Percentiles rank a stretch among this genome's conserved stretches.
These are phyloP conservation scores for Brasenia schreberi DNA, from an alignment of 164 flowering plant species.

Conservation along the genomic window DNA sequence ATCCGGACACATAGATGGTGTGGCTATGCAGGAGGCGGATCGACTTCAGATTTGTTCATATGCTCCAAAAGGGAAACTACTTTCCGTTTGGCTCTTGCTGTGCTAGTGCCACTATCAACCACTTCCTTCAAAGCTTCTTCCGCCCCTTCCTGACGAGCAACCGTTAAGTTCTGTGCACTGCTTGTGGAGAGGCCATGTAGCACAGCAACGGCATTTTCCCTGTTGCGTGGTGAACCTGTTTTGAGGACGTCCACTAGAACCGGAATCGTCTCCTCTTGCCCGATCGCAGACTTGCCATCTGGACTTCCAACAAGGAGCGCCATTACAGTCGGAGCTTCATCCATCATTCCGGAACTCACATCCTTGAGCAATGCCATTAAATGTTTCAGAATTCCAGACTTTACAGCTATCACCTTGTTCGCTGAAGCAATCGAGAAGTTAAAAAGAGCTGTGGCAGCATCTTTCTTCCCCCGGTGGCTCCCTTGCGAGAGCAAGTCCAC, in stretches of 20 bases:
- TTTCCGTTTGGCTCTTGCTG: constrained; percentile 16
- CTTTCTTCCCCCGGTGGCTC: constrained; percentile 20
- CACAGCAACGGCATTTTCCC: constrained; percentile 16
- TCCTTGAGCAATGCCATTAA: constrained; percentile 15
- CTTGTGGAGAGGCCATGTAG: constrained; percentile 11
- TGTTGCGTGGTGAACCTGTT: constrained; percentile 18
- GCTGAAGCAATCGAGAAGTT: constrained; percentile 10
- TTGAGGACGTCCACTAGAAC: constrained; percentile 13
- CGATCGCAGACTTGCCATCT: constrained; percentile 15
- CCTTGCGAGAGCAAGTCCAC: constrained; percentile 16
- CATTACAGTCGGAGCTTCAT: constrained; percentile 17
- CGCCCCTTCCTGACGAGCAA: constrained; percentile 13
- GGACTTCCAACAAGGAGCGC: constrained; percentile 14
- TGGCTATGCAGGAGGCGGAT: neutral
- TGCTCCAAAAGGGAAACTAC: constrained; percentile 14
- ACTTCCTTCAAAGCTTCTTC: constrained; percentile 18
- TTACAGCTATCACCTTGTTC: constrained; percentile 18
- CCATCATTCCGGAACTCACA: constrained; percentile 18
- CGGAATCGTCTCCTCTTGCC: constrained; percentile 14
- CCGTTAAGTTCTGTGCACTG: constrained; percentile 7
- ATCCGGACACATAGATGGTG: neutral
- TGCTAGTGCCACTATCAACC: constrained; percentile 17
- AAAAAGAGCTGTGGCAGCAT: constrained; percentile 20
- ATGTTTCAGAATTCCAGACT: constrained; percentile 14
- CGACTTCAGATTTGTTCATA: neutral